Base-by-base conservation (phyloP, 1,139 yeast species). In the Pichia sp. region DNA sequence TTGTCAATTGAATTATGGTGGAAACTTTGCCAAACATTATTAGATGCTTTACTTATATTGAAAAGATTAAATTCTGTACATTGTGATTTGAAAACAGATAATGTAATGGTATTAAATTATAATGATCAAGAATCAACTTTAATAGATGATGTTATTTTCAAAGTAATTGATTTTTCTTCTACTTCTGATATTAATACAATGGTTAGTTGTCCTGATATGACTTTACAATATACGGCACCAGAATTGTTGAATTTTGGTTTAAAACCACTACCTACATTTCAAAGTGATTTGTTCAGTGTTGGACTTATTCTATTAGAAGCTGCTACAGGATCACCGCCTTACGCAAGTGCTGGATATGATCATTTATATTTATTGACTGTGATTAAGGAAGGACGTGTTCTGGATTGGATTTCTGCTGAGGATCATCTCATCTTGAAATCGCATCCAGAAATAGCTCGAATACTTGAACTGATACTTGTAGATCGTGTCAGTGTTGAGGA, bases 101-200 rank as follows among this genome's bases (percentile, higher is more conserved):
- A 67, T 46, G 52, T 67, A 7, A 47, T 67, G 47, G 57, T 56
- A 11, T 52, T 57, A 16, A 11, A 41, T 0, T 39, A 31, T 4
- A 31, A 43, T 4, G 29, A 42, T n/a, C 4, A 24, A 33, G 41
- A 20, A 2, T 51, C 51, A 4, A 9, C 26, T 2, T n/a, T n/a
- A n/a, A n/a, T 27, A 20, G 37, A 39, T 11, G 30, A 37, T 11
- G 10, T 29, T 6, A 6, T 34, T 4, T 67, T 66, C 53, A 65
- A 65, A 48, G 46, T 67, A n/a, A 61, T 62, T 29, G 71, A 67
- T 51, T 64, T 67, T 41, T 62, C 71, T 0, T 65, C 70, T 6
- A 58, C 67, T 3, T 37, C 49, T 7, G 39, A 49, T 11, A 36
- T 43, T 2, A 46, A 51, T 3, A 59, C 55, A n/a, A 27, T 58